phyloP scores from a whole-genome alignment of 371 early-diverging fungal species.

The Rhizopus stolonifer region DNA sequence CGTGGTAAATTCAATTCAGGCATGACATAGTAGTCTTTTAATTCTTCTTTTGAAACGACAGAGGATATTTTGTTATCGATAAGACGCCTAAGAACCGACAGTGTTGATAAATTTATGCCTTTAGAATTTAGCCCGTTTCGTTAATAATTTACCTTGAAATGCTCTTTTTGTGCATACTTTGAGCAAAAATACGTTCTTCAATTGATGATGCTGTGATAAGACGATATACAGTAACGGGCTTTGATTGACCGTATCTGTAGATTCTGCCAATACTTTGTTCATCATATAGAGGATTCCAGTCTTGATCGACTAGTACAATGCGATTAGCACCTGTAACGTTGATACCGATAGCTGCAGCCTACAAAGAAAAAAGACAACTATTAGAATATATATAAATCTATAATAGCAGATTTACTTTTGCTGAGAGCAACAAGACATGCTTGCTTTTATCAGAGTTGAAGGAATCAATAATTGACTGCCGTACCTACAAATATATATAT shows the following conservation, averaged over 20 bases:
- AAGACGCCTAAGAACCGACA: constrained; percentile 57
- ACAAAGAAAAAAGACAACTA: constrained; percentile 1
- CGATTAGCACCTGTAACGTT: constrained; percentile 89
- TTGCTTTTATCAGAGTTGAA: constrained; percentile 62
- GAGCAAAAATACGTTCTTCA: constrained; percentile 33
- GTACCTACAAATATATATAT: constrained; percentile 33
- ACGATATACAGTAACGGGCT: constrained; percentile 53
- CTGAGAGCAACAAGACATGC: constrained; percentile 72
- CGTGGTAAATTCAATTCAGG: background rate
- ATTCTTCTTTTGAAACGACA: constrained; percentile 7
- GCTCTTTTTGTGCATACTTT: constrained; percentile 34
- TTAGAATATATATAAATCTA: too few relatives aligned
- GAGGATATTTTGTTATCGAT: constrained; percentile 54
- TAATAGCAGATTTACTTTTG: constrained; percentile 42
- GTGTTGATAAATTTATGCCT: constrained; percentile 52
- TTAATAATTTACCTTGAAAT: constrained; percentile 37
- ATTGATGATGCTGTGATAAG: constrained; percentile 46
- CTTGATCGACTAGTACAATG: constrained; percentile 88
- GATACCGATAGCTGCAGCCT: constrained; percentile 82
- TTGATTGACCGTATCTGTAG: constrained; percentile 59
- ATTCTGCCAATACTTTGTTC: constrained; percentile 87
- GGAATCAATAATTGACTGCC: constrained; percentile 73
- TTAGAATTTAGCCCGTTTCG: constrained; percentile 60
- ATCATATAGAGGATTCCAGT: constrained; percentile 95
- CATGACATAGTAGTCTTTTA: constrained; percentile 1